Conservation (phyloP, 495 filamentous ascomycete species). For the Penicillium atrosanguineum region DNA sequence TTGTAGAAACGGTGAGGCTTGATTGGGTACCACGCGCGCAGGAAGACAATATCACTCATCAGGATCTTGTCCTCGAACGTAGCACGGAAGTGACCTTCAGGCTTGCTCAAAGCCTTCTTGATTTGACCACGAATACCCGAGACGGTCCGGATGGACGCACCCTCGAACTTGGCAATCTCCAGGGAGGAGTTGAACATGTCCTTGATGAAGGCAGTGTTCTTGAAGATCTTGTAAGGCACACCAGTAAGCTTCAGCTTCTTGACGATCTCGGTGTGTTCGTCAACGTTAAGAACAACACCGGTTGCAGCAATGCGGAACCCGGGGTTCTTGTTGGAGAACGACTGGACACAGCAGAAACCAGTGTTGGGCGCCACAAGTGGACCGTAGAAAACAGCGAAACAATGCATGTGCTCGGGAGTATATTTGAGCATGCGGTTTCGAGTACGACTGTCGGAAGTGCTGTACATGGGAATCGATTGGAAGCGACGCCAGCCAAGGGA, state of each 20-base stretch:
- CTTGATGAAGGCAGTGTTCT: constrained; percentile 97
- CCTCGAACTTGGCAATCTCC: constrained; percentile 98
- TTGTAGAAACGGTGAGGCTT: constrained; percentile 96
- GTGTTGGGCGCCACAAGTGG: constrained; percentile 94
- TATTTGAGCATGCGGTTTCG: constrained; percentile 98
- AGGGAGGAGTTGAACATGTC: constrained; percentile 94
- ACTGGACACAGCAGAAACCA: constrained; percentile 90
- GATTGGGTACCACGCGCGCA: constrained; percentile 94
- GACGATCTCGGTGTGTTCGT: constrained; percentile 92
- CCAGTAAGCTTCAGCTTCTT: constrained; percentile 98
- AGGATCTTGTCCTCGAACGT: constrained; percentile 98
- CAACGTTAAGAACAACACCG: constrained; percentile 86
- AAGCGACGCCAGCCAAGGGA: constrained; percentile 97
- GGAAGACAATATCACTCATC: constrained; percentile 93
- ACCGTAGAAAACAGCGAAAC: constrained; percentile 91
- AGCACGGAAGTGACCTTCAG: constrained; percentile 91
- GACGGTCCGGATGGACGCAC: constrained; percentile 90
- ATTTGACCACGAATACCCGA: constrained; percentile 95
- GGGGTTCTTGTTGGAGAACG: constrained; percentile 80
- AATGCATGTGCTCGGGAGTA: constrained; percentile 97
- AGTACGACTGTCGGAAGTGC: constrained; percentile 87
- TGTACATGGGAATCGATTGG: constrained; percentile 88
- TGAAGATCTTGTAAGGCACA: constrained; percentile 94
- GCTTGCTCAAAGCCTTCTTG: constrained; percentile 86
- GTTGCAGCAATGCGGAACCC: constrained; percentile 94